Evolutionary conservation across 2,329 filamentous ascomycete species (phyloP), one percentile per base, ranked within the genome.

Genomic region (Ophiosphaerella korrae): DNA sequence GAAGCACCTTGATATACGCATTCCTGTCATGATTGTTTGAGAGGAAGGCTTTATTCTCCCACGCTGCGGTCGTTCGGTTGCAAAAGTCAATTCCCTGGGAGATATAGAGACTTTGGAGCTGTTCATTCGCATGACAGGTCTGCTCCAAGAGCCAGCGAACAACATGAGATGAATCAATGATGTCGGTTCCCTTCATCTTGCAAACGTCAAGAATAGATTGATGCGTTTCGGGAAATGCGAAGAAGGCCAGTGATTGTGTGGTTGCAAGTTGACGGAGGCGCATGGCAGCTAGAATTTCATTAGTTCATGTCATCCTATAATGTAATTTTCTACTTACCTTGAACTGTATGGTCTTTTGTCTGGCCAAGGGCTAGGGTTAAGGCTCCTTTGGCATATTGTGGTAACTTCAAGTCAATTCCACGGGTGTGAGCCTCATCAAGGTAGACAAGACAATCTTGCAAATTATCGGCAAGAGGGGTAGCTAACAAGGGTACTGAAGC

Each of bases 381-480:
- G 7, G 26, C 26, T 29, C 26, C 26, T 11, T 3, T 7, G 26
- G 26, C 26, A 7, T 11, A 1, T 29, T 29, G 44, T 0, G 86
- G 88, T 0, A 90, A 69, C 32, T 80, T 82, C 1, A 92, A 63
- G 55, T 92, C 88, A 0, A 81, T 89, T 0, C 88, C 88, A 53
- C 88, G 72, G 0, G 87, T 89, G 55, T 91, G 88, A 0, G 82
- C 80, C 50, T 92, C 84, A 44, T 91, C 88, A 0, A 92, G 75
- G 48, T 85, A 91, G 0, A 90, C 77, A 0, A 89, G 67, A 48
- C 87, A 91, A 0, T 56, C 56, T 4, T 84, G 81, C 16, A 43
- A 18, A 24, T 24, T 24, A 11, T 40, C 18, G 2, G n/a, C 37
- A 26, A 23, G 24, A n/a, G 37, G 37, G 7, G 37, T 24, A 12